Evolutionary conservation across 768 basidiomycete species (phyloP), one percentile per base, ranked within the genome.

Genomic region (Mycena olivaceomarginata): DNA sequence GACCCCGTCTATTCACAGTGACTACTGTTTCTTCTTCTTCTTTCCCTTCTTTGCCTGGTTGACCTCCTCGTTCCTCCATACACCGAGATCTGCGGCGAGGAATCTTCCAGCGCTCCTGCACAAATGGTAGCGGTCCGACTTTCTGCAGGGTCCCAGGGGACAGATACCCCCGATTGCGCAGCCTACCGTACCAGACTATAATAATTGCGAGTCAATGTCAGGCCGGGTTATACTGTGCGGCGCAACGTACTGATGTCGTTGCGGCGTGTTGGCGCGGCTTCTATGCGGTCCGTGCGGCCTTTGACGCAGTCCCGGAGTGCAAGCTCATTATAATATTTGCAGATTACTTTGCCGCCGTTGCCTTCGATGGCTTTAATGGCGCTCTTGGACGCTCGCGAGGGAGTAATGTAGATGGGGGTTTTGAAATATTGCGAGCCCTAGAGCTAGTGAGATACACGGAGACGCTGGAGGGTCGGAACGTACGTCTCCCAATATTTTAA

Each of bases 241-340:
- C 67, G 48, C 56, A 25, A 89, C 95, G 84, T 82, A 97, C 96
- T 83, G 71, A 97, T 97, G 83, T 97, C 96, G 77, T 92, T 90
- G 71, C 96, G 93, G 75, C 95, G 93, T n/a, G 94, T 96, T 0
- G 97, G 97, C 12, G 94, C 93, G 12, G 97, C 97, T 69, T 91
- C 88, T 72, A 90, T 86, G 70, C 93, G 91, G 82, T 97, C 95
- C 22, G 89, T 91, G 41, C 92, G 90, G 6, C 93, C 93, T 79
- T 95, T 92, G 77, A 96, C 85, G 77, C 92, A 94, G 80, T 97
- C 96, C 48, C 93, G 91, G 64, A 99, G 90, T 0, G 96, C 94
- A 45, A 98, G 90, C 22, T 91, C 85, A 85, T 99, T 99, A 87
- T 98, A 97, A 84, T 96, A 98, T 82, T 96, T 94, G 87, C 97